Base-by-base conservation (phyloP, 2,329 filamentous ascomycete genomes). In the Stylonectria norvegica region DNA sequence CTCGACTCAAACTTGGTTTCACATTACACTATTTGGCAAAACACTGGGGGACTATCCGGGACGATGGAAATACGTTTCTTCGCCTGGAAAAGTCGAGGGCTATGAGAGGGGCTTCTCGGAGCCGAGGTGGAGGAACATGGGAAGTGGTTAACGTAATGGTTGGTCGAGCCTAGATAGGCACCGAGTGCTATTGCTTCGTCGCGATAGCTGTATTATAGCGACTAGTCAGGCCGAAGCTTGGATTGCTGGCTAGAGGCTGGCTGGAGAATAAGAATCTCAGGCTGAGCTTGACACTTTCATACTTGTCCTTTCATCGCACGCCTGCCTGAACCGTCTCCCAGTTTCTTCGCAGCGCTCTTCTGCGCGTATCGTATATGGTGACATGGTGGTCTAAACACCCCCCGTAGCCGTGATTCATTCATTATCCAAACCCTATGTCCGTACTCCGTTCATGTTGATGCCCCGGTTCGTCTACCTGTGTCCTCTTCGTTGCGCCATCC, bases 141-240 rank as follows among this genome's bases (percentile, higher is more conserved):
- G n/a, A n/a, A n/a, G n/a, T n/a, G n/a, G n/a, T n/a, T n/a, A n/a
- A n/a, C n/a, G n/a, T n/a, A n/a, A n/a, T n/a, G n/a, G n/a, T n/a
- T n/a, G n/a, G n/a, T 33, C 22, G 23, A 14, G 32, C 32, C 38
- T 45, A 37, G 22, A 22, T 17, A 7, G 34, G 38, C 30, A 20
- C 36, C 31, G 18, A 42, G 36, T 17, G 17, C 23, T 20, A 28
- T 20, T 38, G 37, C 28, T 36, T 34, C 35, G 38, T 19, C 23
- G 15, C 23, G 39, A 29, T 30, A 34, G 42, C 30, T 51, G 47
- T 53, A 55, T 40, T 46, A 51, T 51, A 49, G 39, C 34, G 33
- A 43, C 43, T 38, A 45, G 30, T 27, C 27, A 23, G 31, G 37
- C 31, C 30, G 36, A 36, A 19, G 35, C 4, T n/a, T n/a, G n/a